Conservation (phyloP, 352 stramenopile species). For the Phytophthora fragariae region DNA sequence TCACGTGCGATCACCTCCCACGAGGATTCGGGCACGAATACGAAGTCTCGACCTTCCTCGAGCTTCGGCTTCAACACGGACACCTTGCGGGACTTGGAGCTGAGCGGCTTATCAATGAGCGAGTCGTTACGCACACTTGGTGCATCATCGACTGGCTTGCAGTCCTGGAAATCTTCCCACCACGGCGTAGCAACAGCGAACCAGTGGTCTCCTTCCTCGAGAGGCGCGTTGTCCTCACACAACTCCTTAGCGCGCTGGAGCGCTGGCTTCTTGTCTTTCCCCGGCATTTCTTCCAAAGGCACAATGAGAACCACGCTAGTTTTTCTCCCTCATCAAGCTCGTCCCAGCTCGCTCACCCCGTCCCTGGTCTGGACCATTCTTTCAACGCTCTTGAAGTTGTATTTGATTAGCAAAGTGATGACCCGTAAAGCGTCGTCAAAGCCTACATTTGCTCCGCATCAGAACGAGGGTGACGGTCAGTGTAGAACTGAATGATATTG, state of each 20-base stretch:
- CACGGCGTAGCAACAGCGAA: background rate
- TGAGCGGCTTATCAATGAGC: conserved; percentile 1
- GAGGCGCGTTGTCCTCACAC: background rate
- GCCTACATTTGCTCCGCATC: conserved; percentile 49
- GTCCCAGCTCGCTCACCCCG: background rate
- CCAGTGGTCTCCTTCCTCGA: background rate
- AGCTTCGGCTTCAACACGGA: background rate
- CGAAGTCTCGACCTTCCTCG: background rate
- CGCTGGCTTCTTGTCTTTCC: background rate
- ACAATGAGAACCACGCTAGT: background rate
- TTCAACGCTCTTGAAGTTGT: background rate
- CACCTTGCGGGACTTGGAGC: background rate
- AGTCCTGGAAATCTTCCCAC: background rate
- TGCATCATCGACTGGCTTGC: background rate
- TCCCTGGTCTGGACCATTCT: background rate
- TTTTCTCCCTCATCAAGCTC: background rate
- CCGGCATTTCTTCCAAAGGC: background rate
- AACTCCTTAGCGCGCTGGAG: background rate
- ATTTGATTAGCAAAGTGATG: background rate
- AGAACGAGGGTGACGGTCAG: conserved; percentile 38
- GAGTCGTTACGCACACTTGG: background rate
- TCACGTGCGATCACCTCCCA: background rate
- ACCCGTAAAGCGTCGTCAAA: conserved; percentile 20
- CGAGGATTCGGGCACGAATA: background rate
- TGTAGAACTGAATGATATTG: conserved; percentile 68